Evolutionary conservation across 371 early-diverging fungal species (phyloP).

Genomic region (Rhizopus sp.): DNA sequence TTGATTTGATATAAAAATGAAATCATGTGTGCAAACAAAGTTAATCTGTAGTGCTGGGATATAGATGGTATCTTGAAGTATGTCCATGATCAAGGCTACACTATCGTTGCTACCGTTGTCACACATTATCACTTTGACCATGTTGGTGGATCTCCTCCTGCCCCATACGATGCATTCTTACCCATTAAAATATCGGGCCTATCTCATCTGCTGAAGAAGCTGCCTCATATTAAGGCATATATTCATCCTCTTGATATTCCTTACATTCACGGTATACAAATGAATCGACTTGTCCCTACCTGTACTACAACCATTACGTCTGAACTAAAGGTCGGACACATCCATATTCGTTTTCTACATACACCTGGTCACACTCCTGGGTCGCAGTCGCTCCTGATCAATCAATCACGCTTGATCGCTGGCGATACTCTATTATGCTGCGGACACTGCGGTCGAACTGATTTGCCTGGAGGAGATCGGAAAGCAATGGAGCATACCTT

Average conservation of each 20-base stretch:
- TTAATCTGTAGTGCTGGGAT: slow-evolving; percentile 76
- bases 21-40: slow-evolving; percentile 1
- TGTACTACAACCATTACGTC: slow-evolving; percentile 61
- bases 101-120: slow-evolving; percentile 71
- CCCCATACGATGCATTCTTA: slow-evolving; percentile 73
- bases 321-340: slow-evolving; percentile 55
- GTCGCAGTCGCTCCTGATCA: slow-evolving; percentile 79
- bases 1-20: not conserved
- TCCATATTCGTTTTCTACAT: slow-evolving; percentile 71
- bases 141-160: slow-evolving; percentile 72
- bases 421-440: slow-evolving; percentile 87
- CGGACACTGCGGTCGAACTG: slow-evolving; percentile 72
- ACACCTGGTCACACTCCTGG: slow-evolving; percentile 93
- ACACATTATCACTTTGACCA: slow-evolving; percentile 91
- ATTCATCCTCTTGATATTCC: slow-evolving; percentile 78
- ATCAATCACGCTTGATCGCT: slow-evolving; percentile 73
- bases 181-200: slow-evolving; percentile 82
- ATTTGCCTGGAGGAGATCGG: slow-evolving; percentile 74
- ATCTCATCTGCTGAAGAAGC: slow-evolving; percentile 64
- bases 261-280: slow-evolving; percentile 59
- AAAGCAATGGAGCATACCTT: slow-evolving; percentile 70
- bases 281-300: slow-evolving; percentile 56
- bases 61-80: slow-evolving; percentile 73
- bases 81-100: slow-evolving; percentile 59
- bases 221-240: slow-evolving; percentile 73